Conservation (phyloP, 208 protist species). For the Leishmania guyanensis region DNA sequence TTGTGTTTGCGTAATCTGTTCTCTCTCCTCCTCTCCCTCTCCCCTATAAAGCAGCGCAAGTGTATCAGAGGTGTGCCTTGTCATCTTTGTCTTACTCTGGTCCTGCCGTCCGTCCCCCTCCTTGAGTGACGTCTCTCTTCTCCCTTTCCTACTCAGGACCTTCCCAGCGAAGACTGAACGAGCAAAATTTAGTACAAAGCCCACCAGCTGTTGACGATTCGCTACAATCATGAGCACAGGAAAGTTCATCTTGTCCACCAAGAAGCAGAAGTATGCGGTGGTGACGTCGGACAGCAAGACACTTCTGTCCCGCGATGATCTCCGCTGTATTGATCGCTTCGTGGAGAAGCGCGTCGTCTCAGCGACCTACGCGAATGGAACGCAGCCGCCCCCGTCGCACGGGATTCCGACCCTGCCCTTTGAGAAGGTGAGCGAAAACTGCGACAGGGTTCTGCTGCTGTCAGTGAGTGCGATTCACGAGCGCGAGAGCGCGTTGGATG, state of each 20-base stretch:
- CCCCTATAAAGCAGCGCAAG: neutral
- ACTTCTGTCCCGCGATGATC: slow-evolving; percentile 52
- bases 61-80: neutral
- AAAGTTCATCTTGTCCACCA: slow-evolving; percentile 48
- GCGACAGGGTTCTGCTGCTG: slow-evolving; percentile 59
- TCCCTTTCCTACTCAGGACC: neutral
- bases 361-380: slow-evolving; percentile 25
- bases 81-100: slow-evolving; percentile 12
- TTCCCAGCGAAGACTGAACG: neutral
- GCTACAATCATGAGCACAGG: slow-evolving; percentile 21
- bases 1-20: neutral
- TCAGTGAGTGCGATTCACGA: slow-evolving; percentile 48
- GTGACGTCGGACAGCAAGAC: slow-evolving; percentile 45
- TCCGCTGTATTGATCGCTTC: slow-evolving; percentile 59
- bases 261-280: slow-evolving; percentile 60
- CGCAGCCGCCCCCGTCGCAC: slow-evolving; percentile 33
- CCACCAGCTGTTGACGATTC: neutral
- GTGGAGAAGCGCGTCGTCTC: slow-evolving; percentile 50
- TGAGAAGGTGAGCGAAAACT: slow-evolving; percentile 36
- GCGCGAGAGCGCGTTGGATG: slow-evolving; percentile 71
- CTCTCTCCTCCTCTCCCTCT: slow-evolving; percentile 1
- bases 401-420: slow-evolving; percentile 75
- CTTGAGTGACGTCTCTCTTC: slow-evolving; percentile 5
- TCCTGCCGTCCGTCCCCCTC: neutral
- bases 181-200: neutral